phyloP scores from a whole-genome alignment of 2,329 filamentous ascomycete species.

The Colletotrichum agaves region DNA sequence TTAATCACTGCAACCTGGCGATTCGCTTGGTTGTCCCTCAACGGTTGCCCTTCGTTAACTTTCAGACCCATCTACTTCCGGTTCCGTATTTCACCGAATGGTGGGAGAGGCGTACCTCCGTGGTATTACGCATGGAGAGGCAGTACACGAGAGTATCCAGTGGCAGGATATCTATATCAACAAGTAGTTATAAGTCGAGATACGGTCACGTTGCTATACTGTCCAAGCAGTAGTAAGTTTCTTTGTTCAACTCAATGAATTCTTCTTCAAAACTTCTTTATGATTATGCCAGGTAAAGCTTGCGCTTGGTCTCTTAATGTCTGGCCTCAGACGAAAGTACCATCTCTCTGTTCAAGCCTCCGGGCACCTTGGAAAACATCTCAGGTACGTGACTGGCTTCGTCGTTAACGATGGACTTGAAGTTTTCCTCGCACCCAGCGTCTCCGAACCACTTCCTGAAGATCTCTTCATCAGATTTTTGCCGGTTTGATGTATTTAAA shows the following conservation, averaged over 20 bases:
- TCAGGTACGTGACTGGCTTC: constrained; percentile 33
- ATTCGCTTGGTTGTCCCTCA: constrained; percentile 25
- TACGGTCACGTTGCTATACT: too few species aligned
- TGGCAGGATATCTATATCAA: constrained; percentile 22
- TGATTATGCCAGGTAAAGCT: too few species aligned
- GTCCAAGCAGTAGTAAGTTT: too few species aligned
- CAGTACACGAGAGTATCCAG: background rate
- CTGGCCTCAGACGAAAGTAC: constrained; percentile 19
- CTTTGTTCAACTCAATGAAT: too few species aligned
- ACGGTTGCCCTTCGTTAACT: constrained; percentile 6
- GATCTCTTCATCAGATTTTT: constrained; percentile 42
- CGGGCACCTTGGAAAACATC: background rate
- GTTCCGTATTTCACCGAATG: background rate
- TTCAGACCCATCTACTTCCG: background rate
- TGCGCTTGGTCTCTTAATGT: background rate
- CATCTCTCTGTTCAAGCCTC: constrained; percentile 26
- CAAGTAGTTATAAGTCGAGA: background rate
- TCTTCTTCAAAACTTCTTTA: too few species aligned
- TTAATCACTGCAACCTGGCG: constrained; percentile 13
- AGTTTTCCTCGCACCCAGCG: constrained; percentile 56
- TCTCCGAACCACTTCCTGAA: constrained; percentile 39
- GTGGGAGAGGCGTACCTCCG: constrained; percentile 23
- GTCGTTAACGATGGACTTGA: constrained; percentile 23
- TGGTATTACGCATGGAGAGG: constrained; percentile 34
- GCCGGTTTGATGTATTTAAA: constrained; percentile 38